Conservation (phyloP, 306 rosid species). For the Ormosia semicastrata region DNA sequence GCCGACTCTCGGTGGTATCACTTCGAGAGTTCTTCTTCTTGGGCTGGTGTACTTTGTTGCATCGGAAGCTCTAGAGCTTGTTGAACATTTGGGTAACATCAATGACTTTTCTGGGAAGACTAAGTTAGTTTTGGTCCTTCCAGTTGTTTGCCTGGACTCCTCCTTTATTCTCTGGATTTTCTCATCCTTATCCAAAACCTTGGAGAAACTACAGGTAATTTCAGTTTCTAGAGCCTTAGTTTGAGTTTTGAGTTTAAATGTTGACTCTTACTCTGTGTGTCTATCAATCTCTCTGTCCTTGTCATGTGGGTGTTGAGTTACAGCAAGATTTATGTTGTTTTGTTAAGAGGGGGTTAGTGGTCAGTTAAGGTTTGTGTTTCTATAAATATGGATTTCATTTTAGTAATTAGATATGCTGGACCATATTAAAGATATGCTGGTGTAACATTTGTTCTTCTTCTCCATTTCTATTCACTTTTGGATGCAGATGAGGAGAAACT, state of each 20-base stretch:
- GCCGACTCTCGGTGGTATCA: constrained; percentile 80
- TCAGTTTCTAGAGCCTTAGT: background rate
- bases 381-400: background rate
- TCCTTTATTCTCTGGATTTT: constrained; percentile 89
- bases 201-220: constrained; percentile 89
- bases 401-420: background rate
- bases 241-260: background rate
- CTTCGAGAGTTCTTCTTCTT: constrained; percentile 60
- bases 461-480: constrained; percentile 9
- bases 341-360: background rate
- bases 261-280: background rate
- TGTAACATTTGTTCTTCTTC: constrained; percentile 10
- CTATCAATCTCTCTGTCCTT: background rate
- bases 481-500: constrained; percentile 79
- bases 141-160: constrained; percentile 84
- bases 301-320: background rate
- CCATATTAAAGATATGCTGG: background rate
- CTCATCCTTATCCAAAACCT: constrained; percentile 79
- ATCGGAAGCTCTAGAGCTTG: constrained; percentile 83
- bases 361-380: background rate
- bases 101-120: constrained; percentile 84
- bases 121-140: constrained; percentile 72
- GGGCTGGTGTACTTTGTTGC: constrained; percentile 71
- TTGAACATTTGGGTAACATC: constrained; percentile 85
- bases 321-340: background rate